Percentiles rank a stretch among this genome's conserved stretches.
Evolutionary conservation across 2,329 filamentous ascomycete genomes (phyloP).

Genomic region (Didymellaceae sp.): DNA sequence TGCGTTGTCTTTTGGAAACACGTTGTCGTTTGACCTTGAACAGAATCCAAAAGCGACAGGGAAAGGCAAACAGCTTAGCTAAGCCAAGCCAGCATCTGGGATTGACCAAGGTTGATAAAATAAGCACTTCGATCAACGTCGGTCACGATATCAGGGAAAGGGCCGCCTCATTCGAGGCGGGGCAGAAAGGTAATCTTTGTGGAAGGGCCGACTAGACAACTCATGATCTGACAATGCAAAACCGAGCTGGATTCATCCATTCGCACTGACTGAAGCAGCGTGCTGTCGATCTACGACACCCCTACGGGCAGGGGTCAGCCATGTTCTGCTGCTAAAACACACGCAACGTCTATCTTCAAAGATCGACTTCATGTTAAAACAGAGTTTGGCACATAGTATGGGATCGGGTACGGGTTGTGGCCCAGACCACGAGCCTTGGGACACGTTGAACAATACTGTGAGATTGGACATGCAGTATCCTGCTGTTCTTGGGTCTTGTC

Average conservation of each 20-base stretch:
- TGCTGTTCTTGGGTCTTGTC: no score
- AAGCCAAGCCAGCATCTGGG: constrained; percentile 2
- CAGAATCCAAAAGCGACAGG: constrained; percentile 1
- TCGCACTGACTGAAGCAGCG: not conserved
- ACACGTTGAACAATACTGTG: no score
- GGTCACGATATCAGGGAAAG: constrained; percentile 4
- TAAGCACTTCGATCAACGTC: constrained; percentile 2
- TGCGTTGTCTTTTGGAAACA: not conserved
- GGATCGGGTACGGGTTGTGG: no score
- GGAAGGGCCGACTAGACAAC: constrained; percentile 6
- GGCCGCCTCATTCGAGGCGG: constrained; percentile 2
- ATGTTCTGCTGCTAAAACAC: no score
- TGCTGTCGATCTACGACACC: not conserved
- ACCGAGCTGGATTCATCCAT: not conserved
- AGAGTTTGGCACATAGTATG: no score
- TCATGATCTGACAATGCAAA: constrained; percentile 2
- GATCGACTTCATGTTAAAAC: no score
- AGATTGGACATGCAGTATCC: no score
- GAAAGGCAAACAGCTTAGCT: constrained; percentile 1
- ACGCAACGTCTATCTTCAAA: no score
- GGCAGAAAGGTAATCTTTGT: not conserved
- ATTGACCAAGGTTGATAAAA: not conserved
- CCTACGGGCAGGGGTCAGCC: not conserved
- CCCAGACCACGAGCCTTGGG: no score
- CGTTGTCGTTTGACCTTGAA: not conserved